Evolutionary conservation across 257 asterid species (phyloP), one percentile per base, ranked within the genome.

Genomic region (Solanum clarkiae): DNA sequence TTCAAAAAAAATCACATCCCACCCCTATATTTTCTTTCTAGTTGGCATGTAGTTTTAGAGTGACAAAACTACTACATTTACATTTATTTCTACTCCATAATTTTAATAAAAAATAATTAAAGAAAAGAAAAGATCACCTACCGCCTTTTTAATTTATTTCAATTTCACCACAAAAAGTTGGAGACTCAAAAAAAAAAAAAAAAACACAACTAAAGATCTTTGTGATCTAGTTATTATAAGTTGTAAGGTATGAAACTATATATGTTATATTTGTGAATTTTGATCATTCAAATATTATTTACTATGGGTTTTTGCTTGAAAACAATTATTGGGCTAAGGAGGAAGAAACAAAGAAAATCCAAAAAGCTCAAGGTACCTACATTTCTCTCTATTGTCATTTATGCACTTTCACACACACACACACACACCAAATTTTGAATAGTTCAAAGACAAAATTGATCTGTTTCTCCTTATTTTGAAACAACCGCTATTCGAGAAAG

Each of bases 221-320:
- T 45, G 6, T 20, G 8, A 70, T 18, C 8, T 11, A 2, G 7
- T 74, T 49, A 7, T 75, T 49, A 22, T 75, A 47, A 51, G 44
- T 49, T 75, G 45, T 51, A 24, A 8, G 45, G 22, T 15, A 24
- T 75, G 82, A 51, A 77, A 16, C 1, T 17, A 32, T 68, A 7
- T 77, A 32, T 36, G 44, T 49, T 77, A 77, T 51, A 56, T 51
- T 9, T 9, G 2, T 53, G 16, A 79, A 79, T 79, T 53, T 79
- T 75, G 60, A 75, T 75, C 20, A 49, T 47, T 77, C 51, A 45
- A 82, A 82, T 40, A 70, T 18, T 40, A 36, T 40, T 40, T 17
- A 29, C 32, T 3, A 92, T 92, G 98, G 95, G 91, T 36, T 72
- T 81, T 85, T 91, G 98, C 90, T 89, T 94, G 87, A 93, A 90